Evolutionary conservation across 306 rosid genomes (phyloP).

Genomic region (Casuarina glauca): DNA sequence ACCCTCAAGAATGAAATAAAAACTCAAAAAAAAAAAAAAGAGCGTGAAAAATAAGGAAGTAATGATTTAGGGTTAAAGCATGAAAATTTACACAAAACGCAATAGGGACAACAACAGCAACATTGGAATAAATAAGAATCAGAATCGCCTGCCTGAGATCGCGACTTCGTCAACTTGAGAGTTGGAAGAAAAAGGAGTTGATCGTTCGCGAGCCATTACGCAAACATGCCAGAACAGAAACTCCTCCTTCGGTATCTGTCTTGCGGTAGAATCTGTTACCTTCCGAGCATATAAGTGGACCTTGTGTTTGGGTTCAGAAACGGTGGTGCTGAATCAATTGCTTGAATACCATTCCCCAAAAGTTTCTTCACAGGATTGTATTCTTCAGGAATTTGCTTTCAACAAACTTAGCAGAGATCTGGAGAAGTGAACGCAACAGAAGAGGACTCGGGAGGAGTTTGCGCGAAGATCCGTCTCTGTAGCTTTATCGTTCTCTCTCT

Average conservation of each 20-base stretch:
- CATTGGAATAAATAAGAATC: not conserved
- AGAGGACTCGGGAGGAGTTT: conserved; percentile 1
- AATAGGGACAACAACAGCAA: not conserved
- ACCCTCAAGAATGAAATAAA: not conserved
- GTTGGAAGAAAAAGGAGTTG: conserved; percentile 11
- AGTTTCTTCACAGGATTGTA: too few relatives aligned
- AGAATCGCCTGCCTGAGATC: conserved; percentile 39
- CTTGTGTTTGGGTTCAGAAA: not conserved
- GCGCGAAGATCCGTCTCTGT: conserved; percentile 20
- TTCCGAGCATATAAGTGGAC: not conserved
- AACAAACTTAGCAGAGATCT: conserved; percentile 31
- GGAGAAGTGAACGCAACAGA: not conserved
- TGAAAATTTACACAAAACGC: not conserved
- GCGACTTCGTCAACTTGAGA: conserved; percentile 28
- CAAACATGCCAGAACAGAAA: conserved; percentile 19
- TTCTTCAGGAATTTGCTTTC: not conserved
- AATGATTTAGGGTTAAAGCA: not conserved
- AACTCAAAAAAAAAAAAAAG: not conserved
- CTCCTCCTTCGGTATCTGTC: conserved; percentile 8
- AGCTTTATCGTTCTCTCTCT: conserved; percentile 24
- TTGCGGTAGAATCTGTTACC: not conserved
- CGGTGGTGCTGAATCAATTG: not conserved
- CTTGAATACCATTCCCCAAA: not conserved
- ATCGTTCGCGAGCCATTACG: conserved; percentile 31
- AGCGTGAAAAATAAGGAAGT: not conserved